These are phyloP conservation scores for Lunasporangiospora selenospora DNA, from an alignment of 192 early-diverging fungal genomes.

Conservation along the genomic window DNA sequence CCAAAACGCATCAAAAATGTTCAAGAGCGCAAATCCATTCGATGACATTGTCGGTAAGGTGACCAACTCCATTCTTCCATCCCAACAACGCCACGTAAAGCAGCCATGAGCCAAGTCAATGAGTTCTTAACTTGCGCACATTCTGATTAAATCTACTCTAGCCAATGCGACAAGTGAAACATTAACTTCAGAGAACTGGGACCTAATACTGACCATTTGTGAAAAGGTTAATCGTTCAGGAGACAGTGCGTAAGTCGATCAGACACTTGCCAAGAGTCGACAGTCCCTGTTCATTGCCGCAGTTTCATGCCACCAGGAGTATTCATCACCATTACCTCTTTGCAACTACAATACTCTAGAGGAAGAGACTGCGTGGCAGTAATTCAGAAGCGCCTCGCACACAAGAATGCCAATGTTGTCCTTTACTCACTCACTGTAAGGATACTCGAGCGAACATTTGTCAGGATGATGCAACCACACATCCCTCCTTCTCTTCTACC, in stretches of 20 bases:
- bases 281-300: not conserved
- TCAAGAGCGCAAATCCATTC: constrained; percentile 57
- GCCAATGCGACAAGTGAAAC: constrained; percentile 91
- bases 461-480: too few species aligned
- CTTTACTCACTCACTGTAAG: constrained; percentile 70
- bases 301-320: not conserved
- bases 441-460: too few species aligned
- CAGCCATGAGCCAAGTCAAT: not conserved
- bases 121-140: not conserved
- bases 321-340: too few species aligned
- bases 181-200: constrained; percentile 95
- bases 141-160: constrained; percentile 22
- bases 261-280: not conserved
- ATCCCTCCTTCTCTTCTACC: too few species aligned
- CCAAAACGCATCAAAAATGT: constrained; percentile 40
- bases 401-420: constrained; percentile 87
- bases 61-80: not conserved
- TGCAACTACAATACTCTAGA: constrained; percentile 35
- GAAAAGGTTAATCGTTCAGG: constrained; percentile 64
- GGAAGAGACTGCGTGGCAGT: constrained; percentile 73
- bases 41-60: constrained; percentile 61
- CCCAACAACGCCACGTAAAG: not conserved
- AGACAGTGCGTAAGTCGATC: constrained; percentile 51
- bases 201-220: constrained; percentile 74
- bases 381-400: constrained; percentile 72